A percentile compares a stretch with the other conserved stretches of the same genome.
Evolutionary conservation across 306 rosid genomes (phyloP).

Genomic region (Vicia faba): DNA sequence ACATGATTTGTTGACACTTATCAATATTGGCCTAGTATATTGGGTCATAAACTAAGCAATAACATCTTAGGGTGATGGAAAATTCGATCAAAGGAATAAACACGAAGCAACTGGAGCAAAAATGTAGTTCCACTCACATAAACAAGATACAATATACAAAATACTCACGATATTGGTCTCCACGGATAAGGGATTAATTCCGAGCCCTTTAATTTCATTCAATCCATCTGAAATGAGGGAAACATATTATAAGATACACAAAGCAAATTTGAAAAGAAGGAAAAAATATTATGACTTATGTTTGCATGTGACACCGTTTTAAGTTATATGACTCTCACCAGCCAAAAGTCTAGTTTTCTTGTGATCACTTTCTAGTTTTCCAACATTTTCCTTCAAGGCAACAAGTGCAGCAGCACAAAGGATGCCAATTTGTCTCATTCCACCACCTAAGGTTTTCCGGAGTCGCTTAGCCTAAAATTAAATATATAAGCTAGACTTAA

Average conservation of each 20-base stretch:
- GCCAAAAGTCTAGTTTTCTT: conserved; percentile 71
- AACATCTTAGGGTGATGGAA: neutral
- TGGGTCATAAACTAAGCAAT: conserved; percentile 14
- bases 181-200: conserved; percentile 52
- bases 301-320: neutral
- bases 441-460: conserved; percentile 91
- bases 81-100: neutral
- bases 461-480: conserved; percentile 73
- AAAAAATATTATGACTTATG: conserved; percentile 2
- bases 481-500: conserved; percentile 10
- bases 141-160: neutral
- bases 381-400: conserved; percentile 70
- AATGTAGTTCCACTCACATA: conserved; percentile 7
- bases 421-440: conserved; percentile 89
- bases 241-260: conserved; percentile 1
- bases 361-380: conserved; percentile 78
- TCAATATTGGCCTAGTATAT: conserved; percentile 8
- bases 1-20: neutral
- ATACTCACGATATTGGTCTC: conserved; percentile 89
- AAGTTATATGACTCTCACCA: conserved; percentile 42
- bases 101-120: neutral
- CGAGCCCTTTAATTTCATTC: conserved; percentile 59
- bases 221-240: conserved; percentile 57
- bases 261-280: neutral
- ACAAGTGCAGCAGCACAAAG: conserved; percentile 89